A percentile compares a stretch with the other conserved stretches of the same genome.
Conservation (phyloP, 441 rosid genomes). For the Populus hybrid region DNA sequence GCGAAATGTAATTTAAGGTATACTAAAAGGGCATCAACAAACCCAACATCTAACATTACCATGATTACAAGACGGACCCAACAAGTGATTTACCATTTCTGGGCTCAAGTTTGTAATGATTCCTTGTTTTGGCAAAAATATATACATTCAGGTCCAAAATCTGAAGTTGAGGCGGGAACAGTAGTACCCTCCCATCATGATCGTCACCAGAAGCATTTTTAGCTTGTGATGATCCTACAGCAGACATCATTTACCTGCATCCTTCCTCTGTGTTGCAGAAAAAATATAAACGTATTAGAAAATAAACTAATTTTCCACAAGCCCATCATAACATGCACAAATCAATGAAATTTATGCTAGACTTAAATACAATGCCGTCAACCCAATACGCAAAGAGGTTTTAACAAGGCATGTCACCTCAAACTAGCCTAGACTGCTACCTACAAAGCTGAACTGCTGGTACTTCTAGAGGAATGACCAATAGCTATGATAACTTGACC, state of each 20-base stretch:
- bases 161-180: neutral
- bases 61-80: neutral
- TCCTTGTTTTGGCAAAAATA: neutral
- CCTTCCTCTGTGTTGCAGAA: slow-evolving; percentile 45
- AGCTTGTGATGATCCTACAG: slow-evolving; percentile 23
- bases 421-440: neutral
- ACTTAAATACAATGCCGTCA: neutral
- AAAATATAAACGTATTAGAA: slow-evolving; percentile 20
- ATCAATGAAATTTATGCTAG: neutral
- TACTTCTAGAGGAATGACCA: neutral
- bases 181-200: neutral
- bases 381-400: neutral
- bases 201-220: slow-evolving; percentile 14
- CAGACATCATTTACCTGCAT: slow-evolving; percentile 36
- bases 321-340: neutral
- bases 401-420: neutral
- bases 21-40: neutral
- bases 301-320: slow-evolving; percentile 5
- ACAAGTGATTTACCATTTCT: slow-evolving; percentile 1
- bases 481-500: slow-evolving; percentile 1
- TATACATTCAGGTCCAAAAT: neutral
- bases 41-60: neutral
- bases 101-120: neutral
- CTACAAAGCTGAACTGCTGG: neutral
- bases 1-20: neutral